A percentile compares a stretch with the other conserved stretches of the same genome.
Evolutionary conservation across 345 rosid species (phyloP).

Genomic region (Gossypium arboreum): DNA sequence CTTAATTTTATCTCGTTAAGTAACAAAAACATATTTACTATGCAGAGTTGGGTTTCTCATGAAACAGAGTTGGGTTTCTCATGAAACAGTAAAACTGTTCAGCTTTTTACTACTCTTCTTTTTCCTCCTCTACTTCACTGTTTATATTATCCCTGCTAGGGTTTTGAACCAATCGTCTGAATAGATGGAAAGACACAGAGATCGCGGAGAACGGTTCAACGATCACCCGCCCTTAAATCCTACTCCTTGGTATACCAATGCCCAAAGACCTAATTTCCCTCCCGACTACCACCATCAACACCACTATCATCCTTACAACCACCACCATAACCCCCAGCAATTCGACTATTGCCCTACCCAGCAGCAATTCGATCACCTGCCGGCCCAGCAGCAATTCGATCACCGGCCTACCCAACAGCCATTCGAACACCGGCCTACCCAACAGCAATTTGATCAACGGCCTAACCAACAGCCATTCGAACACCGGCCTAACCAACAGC

Average conservation of each 20-base stretch:
- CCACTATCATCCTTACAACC: slow-evolving; percentile 14
- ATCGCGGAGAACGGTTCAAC: slow-evolving; percentile 24
- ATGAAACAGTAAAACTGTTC: no score
- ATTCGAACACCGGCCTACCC: slow-evolving; percentile 27
- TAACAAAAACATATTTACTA: no score
- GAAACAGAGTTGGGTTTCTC: no score
- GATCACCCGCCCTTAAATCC: slow-evolving; percentile 24
- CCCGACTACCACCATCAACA: slow-evolving; percentile 14
- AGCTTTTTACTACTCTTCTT: neutral
- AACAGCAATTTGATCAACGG: slow-evolving; percentile 23
- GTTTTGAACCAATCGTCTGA: neutral
- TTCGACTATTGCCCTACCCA: slow-evolving; percentile 27
- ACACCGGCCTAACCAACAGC: slow-evolving; percentile 23
- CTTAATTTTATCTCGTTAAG: no score
- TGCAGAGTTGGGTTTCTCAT: no score
- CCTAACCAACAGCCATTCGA: slow-evolving; percentile 28
- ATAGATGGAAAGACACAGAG: slow-evolving; percentile 32
- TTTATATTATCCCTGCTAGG: neutral
- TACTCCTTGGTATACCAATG: slow-evolving; percentile 22
- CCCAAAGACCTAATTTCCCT: slow-evolving; percentile 18
- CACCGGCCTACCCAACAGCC: slow-evolving; percentile 30
- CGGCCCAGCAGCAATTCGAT: slow-evolving; percentile 25
- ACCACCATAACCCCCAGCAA: slow-evolving; percentile 23
- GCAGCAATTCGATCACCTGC: slow-evolving; percentile 23
- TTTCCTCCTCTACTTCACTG: neutral